Evolutionary conservation across 371 early-diverging fungal species (phyloP), one percentile per base, ranked within the genome.

Genomic region (Syncephalis fuscata): DNA sequence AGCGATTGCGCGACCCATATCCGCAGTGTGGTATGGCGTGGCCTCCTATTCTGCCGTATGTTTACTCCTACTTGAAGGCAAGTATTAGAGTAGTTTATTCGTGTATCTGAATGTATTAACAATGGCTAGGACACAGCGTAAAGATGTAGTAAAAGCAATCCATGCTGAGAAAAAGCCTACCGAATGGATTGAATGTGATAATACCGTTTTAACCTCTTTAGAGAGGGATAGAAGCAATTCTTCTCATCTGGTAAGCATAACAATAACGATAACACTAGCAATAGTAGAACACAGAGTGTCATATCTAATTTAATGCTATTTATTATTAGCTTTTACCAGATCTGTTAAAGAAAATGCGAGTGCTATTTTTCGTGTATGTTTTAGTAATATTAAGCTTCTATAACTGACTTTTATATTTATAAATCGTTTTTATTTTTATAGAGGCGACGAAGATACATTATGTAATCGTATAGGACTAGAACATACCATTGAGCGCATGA

Each of bases 381-480:
- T 23, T n/a, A 48, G 4, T 22, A n/a, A n/a, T n/a, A n/a, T n/a
- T n/a, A n/a, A n/a, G n/a, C n/a, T n/a, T n/a, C n/a, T n/a, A n/a
- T n/a, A n/a, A n/a, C n/a, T n/a, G n/a, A n/a, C n/a, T n/a, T n/a
- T n/a, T n/a, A n/a, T n/a, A n/a, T n/a, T n/a, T n/a, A n/a, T n/a
- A n/a, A n/a, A n/a, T n/a, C n/a, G n/a, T n/a, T n/a, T n/a, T n/a
- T n/a, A n/a, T n/a, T n/a, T n/a, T n/a, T n/a, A 50, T 42, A 88
- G 85, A 52, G 90, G 90, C 10, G 85, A 87, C 54, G 61, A 71
- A 44, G 90, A 90, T 49, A 56, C 86, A 48, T 82, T 88, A 27
- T 90, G 88, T 57, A 88, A 88, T 56, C 65, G 67, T 44, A 48
- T 76, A 19, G 90, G 90, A 26, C 76, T 75, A 0, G 70, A 79